Base-by-base conservation (phyloP, 192 early-diverging fungal species). In the Spizellomyces punctatus region DNA sequence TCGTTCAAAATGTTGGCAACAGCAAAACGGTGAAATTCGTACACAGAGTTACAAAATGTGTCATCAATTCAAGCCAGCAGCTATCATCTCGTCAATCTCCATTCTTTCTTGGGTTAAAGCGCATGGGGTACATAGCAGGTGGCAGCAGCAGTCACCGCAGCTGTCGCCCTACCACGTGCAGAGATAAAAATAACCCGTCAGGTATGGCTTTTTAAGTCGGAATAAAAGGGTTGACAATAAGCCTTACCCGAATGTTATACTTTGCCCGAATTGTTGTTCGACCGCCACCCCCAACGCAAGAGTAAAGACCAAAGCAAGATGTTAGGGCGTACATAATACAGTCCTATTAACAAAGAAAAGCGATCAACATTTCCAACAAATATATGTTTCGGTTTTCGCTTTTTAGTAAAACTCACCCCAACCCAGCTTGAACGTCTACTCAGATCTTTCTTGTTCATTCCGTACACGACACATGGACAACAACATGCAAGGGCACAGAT, bases 31-130 rank as follows among this genome's bases (percentile, higher is more conserved):
- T 36, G 52, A 55, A 19, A 16, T 16, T 21, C 57, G 7, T 41
- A 55, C 52, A 0, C 3, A 45, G 8, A 63, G 9, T n/a, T 7
- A n/a, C n/a, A n/a, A n/a, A n/a, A n/a, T n/a, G n/a, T n/a, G 0
- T 41, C 19, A 17, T 48, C 46, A 66, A 50, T 71, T 71, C 10
- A 71, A 36, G 8, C 69, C 69, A 17, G 58, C 58, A 14, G 8
- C 22, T 42, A 64, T 43, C 56, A 61, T 71, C 10, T 60, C 74
- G 48, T 74, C 59, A 5, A 69, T 64, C 55, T 77, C 76, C 70
- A 19, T n/a, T n/a, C 58, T 16, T 64, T 78, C 76, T 47, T 78
- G 76, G 16, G 71, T 73, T 10, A 78, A 46, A 44, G 76, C 76
- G 49, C 76, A 78, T 5, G 76, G 63, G 10, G 21, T 10, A 48